Evolutionary conservation across 108 stramenopile genomes (phyloP), one percentile per base, ranked within the genome.

Genomic region (Skeletonema menzelii): DNA sequence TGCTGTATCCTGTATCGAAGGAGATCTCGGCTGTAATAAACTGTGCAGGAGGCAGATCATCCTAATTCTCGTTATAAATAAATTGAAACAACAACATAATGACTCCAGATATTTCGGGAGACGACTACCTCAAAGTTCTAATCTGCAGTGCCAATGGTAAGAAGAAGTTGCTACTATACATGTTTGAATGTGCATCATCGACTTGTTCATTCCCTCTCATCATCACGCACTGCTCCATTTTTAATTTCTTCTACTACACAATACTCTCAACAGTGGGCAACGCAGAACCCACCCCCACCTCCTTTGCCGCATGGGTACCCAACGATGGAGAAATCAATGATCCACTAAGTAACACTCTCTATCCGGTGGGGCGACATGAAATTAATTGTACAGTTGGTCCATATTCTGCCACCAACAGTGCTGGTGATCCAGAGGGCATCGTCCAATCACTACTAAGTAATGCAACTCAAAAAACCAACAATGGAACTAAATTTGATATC

Each of bases 291-390:
- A 83, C 82, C 2, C 14, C 42, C 26, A 56, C 62, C 37, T 83
- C 78, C 10, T 80, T 83, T 35, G 53, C 17, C 2, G 63, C 28
- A n/a, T 83, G 82, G 82, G 56, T 83, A 24, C 82, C 82, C 58
- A 0, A 70, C 22, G 70, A 83, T 56, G 82, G 82, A 17, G 49
- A 19, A 30, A 59, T 69, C 2, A 5, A 6, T n/a, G 65, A 22
- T 11, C 3, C 76, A 12, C 15, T 79, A 27, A 0, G 11, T 12
- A 56, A 35, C 22, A 63, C 58, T 14, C 5, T 10, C 26, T 60
- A 72, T 58, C 67, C 67, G 14, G 38, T 65, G 19, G 8, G 8
- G 7, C 22, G 8, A 2, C 5, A 22, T 5, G 49, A 53, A 22
- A 10, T 20, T 7, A 24, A 7, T 24, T 22, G 8, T 0, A 3